A percentile compares a stretch with the other conserved stretches of the same genome.
phyloP scores from a whole-genome alignment of 164 flowering plant species.

The Stephania cephalantha region DNA sequence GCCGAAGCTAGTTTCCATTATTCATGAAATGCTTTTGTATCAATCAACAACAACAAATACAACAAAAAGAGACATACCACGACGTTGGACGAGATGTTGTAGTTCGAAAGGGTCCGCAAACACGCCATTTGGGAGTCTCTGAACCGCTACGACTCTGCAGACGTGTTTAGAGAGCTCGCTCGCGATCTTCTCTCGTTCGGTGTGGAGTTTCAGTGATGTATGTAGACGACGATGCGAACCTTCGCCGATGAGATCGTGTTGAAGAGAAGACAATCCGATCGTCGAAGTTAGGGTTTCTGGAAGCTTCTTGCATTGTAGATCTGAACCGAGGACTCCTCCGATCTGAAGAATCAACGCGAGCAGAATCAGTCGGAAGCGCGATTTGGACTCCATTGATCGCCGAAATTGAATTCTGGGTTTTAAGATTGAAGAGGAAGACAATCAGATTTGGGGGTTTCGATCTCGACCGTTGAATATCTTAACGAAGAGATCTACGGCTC shows the following conservation, averaged over 20 bases:
- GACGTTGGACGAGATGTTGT: slow-evolving; percentile 68
- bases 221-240: slow-evolving; percentile 81
- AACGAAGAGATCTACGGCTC: neutral
- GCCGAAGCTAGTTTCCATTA: too few relatives aligned
- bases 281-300: slow-evolving; percentile 11
- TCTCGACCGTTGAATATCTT: neutral
- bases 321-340: slow-evolving; percentile 32
- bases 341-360: too few relatives aligned
- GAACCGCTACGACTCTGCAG: slow-evolving; percentile 51
- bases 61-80: slow-evolving; percentile 36
- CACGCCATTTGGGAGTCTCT: slow-evolving; percentile 72
- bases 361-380: too few relatives aligned
- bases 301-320: slow-evolving; percentile 31
- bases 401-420: too few relatives aligned
- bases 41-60: too few relatives aligned
- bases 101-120: slow-evolving; percentile 97
- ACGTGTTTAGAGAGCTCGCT: slow-evolving; percentile 23
- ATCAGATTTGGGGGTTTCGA: too few relatives aligned
- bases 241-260: slow-evolving; percentile 58
- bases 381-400: too few relatives aligned
- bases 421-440: too few relatives aligned
- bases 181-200: slow-evolving; percentile 16
- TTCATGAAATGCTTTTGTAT: too few relatives aligned
- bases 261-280: slow-evolving; percentile 24
- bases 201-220: slow-evolving; percentile 37